Evolutionary conservation across 306 rosid species (phyloP).

Genomic region (Fragaria iinumae): DNA sequence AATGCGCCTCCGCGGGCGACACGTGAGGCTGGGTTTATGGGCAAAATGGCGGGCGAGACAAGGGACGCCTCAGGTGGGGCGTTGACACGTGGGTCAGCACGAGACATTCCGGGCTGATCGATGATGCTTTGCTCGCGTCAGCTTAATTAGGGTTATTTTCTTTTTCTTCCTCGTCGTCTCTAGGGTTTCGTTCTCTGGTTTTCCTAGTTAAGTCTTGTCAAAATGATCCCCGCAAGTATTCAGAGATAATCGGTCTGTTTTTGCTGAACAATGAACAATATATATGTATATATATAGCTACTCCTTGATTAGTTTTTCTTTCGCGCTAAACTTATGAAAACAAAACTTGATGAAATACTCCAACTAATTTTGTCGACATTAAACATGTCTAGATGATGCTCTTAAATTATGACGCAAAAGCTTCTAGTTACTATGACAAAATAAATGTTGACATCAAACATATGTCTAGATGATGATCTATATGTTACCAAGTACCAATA

Average conservation of each 20-base stretch:
- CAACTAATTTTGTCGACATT: neutral
- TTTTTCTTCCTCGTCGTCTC: neutral
- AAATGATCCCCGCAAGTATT: neutral
- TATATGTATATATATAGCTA: no score
- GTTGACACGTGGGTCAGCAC: constrained; percentile 18
- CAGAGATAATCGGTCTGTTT: no score
- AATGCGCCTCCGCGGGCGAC: constrained; percentile 18
- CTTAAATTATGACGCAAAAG: no score
- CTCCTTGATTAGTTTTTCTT: no score
- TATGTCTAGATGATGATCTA: no score
- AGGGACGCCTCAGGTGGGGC: constrained; percentile 22
- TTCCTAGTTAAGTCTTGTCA: neutral
- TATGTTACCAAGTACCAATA: neutral
- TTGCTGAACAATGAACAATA: no score
- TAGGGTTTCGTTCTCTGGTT: neutral
- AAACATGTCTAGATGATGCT: neutral
- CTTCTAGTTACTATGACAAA: no score
- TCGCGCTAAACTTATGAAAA: no score
- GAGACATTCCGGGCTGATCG: neutral
- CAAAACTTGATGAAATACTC: neutral
- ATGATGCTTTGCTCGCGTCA: constrained; percentile 16
- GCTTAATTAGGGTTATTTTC: neutral
- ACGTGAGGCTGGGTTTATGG: constrained; percentile 22
- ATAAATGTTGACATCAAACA: no score
- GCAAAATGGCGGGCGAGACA: constrained; percentile 9